Base-by-base conservation (phyloP, 2,329 filamentous ascomycete genomes). In the Penicillium sp. region DNA sequence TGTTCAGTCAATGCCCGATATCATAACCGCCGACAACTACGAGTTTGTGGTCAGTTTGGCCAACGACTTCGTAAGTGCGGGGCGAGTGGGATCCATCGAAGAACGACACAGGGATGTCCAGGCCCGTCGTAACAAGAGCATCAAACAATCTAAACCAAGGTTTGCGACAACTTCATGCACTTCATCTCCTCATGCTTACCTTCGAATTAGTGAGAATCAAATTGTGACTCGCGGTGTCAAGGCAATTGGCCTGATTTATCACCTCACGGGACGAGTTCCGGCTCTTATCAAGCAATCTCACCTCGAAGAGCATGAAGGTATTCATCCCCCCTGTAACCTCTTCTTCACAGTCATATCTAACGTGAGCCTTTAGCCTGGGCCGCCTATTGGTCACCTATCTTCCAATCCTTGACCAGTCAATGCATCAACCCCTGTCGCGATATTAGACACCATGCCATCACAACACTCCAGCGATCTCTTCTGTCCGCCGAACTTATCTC, bases 341-440 rank as follows among this genome's bases (percentile, higher is more conserved):
- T 6, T 10, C 8, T 8, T 22, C 29, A 18, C n/a, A 21, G 11
- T 18, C 6, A 10, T 34, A 32, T 43, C 58, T 68, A 50, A 65
- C 40, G 7, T 47, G 3, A 21, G 22, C 43, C 34, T 36, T 34
- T 9, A 90, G 94, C 94, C 13, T 99, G 94, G 94, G 92, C 91
- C 47, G 91, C 94, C 8, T 99, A 99, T 72, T 99, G 94, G 94
- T 87, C 92, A 13, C 94, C 93, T 1, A 92, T 99, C 24, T 94
- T 99, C 74, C 86, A 91, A 63, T 90, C 91, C 5, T 78, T 99
- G 16, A 94, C 90, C 3, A 86, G 86, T 4, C 94, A 99, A 75
- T 97, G 92, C 74, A 90, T 91, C 50, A 99, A 97, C 70, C 92
- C 92, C 0, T 97, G 92, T 68, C 89, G 93, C 51, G 92, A 97